Base-by-base conservation (phyloP, 2,329 filamentous ascomycete species). In the Fusarium irregulare region DNA sequence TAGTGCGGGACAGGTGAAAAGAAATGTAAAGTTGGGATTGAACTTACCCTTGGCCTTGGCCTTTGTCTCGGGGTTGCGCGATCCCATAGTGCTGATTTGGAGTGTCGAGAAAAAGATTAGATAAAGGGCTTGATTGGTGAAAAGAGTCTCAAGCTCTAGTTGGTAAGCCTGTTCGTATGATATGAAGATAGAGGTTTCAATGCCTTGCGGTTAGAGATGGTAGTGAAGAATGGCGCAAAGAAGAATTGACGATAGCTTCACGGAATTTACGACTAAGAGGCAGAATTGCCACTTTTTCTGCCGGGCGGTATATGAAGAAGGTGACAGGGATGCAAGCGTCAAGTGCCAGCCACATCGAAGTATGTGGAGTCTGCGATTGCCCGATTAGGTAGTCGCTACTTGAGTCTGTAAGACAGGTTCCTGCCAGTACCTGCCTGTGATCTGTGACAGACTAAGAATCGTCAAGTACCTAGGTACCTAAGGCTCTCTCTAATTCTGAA, bases 241-340 rank as follows among this genome's bases (percentile, higher is more conserved):
- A 64, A 53, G 50, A 64, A 53, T 63, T 48, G 70, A 59, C 69
- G 60, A 73, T 71, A 59, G 60, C 54, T 64, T 73, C 60, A 70
- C 28, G 37, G 46, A 44, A 60, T 63, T 37, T 37, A 53, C 18
- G 53, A 25, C 44, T 47, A 41, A 41, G 48, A 46, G 47, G 45
- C 27, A 54, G 55, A 59, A 67, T 64, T 37, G 53, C 56, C 42
- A 60, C 68, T 75, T 74, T 74, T 78, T 78, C 74, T 78, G 77
- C 77, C 77, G 66, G 74, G 77, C 76, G 77, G 77, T 78, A 59
- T 68, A n/a, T 37, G 11, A 34, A 30, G n/a, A 25, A 14, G 16
- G 40, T n/a, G 40, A 46, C 50, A 46, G 32, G 56, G 56, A 46
- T 41, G 18, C 45, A 57, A 40, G n/a, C 47, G 30, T 30, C 41